Percentiles rank a stretch among this genome's conserved stretches.
phyloP scores from a whole-genome alignment of 345 rosid genomes.

The Ceriops zippeliana region DNA sequence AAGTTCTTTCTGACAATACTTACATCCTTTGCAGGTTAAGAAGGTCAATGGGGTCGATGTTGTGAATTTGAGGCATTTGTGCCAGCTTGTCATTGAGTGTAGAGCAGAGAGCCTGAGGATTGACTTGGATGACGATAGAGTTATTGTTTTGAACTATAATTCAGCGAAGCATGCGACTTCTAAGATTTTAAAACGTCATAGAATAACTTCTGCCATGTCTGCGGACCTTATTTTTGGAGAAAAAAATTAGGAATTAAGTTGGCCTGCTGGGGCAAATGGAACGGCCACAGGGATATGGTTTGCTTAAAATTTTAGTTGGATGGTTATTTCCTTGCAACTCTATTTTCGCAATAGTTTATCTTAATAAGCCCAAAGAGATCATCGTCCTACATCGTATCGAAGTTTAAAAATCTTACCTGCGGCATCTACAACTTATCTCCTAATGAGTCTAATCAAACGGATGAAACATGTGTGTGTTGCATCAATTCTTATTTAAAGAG shows the following conservation, averaged over 20 bases:
- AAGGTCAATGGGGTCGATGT: conserved; percentile 66
- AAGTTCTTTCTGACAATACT: too few species aligned
- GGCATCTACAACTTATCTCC: too few species aligned
- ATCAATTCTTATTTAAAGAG: too few species aligned
- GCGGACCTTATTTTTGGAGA: conserved; percentile 43
- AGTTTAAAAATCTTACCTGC: too few species aligned
- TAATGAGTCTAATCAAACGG: too few species aligned
- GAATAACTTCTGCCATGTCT: conserved; percentile 66
- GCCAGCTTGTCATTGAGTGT: conserved; percentile 61
- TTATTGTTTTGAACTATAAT: conserved; percentile 52
- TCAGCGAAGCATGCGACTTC: conserved; percentile 62
- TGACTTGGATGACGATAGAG: conserved; percentile 82
- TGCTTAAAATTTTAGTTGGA: too few species aligned
- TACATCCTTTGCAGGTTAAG: conserved; percentile 50
- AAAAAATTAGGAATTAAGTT: conserved; percentile 9
- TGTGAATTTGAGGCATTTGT: conserved; percentile 68
- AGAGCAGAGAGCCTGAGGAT: conserved; percentile 50
- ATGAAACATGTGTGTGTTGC: too few species aligned
- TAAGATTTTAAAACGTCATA: conserved; percentile 63
- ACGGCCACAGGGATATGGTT: too few species aligned
- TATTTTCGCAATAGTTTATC: too few species aligned
- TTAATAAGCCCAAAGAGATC: too few species aligned
- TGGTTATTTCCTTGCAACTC: too few species aligned
- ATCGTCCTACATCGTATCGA: too few species aligned
- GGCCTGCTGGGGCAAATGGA: conserved; percentile 3